Evolutionary conservation across 805 yeast genomes (phyloP).

Genomic region (Debaryomyces castellii): DNA sequence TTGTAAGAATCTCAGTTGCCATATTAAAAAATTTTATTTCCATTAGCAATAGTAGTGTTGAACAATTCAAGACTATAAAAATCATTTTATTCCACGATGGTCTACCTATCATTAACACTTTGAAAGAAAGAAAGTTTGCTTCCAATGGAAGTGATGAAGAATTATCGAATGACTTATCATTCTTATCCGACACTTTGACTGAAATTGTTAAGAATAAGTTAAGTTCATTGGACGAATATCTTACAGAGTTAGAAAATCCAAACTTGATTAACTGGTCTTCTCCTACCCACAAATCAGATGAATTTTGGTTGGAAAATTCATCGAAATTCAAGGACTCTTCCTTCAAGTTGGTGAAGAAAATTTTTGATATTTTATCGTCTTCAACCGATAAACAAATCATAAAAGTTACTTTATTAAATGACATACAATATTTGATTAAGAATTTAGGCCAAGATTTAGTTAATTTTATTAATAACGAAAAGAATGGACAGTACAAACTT

Average conservation of each 20-base stretch:
- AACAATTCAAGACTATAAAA: conserved; percentile 54
- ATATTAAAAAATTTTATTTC: conserved; percentile 61
- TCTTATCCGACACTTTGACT: conserved; percentile 58
- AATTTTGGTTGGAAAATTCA: conserved; percentile 87
- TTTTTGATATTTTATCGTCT: conserved; percentile 51
- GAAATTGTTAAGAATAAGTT: conserved; percentile 68
- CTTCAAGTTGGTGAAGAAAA: conserved; percentile 67
- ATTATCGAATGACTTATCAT: conserved; percentile 66
- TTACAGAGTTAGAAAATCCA: conserved; percentile 78
- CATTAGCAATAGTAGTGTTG: conserved; percentile 26
- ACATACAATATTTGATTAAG: conserved; percentile 41
- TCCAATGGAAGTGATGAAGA: conserved; percentile 71
- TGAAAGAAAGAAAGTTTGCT: conserved; percentile 88
- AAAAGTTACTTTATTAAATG: conserved; percentile 41
- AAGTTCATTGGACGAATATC: conserved; percentile 91
- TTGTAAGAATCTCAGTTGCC: conserved; percentile 80
- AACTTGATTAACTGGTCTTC: conserved; percentile 72
- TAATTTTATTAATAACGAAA: conserved; percentile 36
- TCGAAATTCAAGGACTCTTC: conserved; percentile 72
- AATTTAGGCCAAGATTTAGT: conserved; percentile 40
- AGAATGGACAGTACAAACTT: conserved; percentile 61
- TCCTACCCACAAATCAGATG: conserved; percentile 86
- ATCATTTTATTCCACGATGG: conserved; percentile 76
- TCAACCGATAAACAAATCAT: conserved; percentile 18
- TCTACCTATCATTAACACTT: conserved; percentile 60